phyloP scores from a whole-genome alignment of 2,329 filamentous ascomycete species.

The Ambrosiella xylebori region DNA sequence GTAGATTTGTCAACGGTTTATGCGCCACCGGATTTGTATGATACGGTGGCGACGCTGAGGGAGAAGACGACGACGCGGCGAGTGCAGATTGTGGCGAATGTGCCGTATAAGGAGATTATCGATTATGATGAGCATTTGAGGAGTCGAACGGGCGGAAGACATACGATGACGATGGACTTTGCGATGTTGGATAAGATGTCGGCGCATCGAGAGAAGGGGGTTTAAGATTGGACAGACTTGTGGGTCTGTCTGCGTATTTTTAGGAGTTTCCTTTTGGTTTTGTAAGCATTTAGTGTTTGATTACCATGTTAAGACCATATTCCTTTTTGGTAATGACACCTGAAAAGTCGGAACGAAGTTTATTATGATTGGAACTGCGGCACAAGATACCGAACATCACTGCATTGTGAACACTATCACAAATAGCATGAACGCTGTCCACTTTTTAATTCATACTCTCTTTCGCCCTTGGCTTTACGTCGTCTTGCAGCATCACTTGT shows the following conservation, averaged over 20 bases:
- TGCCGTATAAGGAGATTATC: conserved; percentile 92
- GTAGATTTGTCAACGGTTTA: conserved; percentile 58
- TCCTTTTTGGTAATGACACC: too few relatives aligned
- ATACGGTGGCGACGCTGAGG: conserved; percentile 38
- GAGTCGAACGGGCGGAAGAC: conserved; percentile 71
- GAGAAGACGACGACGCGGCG: conserved; percentile 32
- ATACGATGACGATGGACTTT: conserved; percentile 41
- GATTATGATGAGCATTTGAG: conserved; percentile 80
- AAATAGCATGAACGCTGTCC: too few relatives aligned
- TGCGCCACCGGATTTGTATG: conserved; percentile 70
- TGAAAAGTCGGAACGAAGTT: too few relatives aligned
- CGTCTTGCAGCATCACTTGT: conserved; percentile 23
- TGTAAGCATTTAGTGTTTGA: background rate
- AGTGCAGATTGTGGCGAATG: conserved; percentile 61
- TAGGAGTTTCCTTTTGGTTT: background rate
- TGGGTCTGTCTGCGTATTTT: background rate
- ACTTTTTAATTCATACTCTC: too few relatives aligned
- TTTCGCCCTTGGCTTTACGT: background rate
- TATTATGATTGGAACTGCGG: too few relatives aligned
- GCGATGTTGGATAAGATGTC: conserved; percentile 40
- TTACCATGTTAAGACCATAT: background rate
- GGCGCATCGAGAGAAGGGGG: conserved; percentile 31
- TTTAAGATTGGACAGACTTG: background rate
- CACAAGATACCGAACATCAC: too few relatives aligned
- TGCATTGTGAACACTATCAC: too few relatives aligned